Evolutionary conservation across 2,329 filamentous ascomycete species (phyloP).

Genomic region (Pleomassaria siparia): DNA sequence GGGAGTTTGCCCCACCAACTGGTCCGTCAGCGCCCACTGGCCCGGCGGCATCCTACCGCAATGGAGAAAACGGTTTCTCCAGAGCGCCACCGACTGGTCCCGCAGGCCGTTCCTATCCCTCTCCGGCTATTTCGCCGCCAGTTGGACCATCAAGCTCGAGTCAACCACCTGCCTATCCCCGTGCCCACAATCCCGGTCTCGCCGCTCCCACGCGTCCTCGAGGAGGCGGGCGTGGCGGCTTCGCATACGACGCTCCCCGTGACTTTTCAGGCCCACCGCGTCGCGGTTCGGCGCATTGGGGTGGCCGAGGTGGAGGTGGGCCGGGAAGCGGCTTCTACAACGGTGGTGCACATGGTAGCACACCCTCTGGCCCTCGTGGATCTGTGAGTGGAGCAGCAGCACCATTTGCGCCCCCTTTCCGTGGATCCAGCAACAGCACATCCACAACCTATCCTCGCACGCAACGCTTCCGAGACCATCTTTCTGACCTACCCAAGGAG

Average conservation of each 20-base stretch:
- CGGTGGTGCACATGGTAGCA: constrained; percentile 27
- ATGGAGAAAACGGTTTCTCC: constrained; percentile 37
- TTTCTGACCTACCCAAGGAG: constrained; percentile 48
- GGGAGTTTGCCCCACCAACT: constrained; percentile 41
- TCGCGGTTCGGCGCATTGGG: constrained; percentile 38
- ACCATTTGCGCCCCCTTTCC: constrained; percentile 40
- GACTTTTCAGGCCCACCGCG: constrained; percentile 38
- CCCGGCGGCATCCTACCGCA: constrained; percentile 39
- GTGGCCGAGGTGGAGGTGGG: constrained; percentile 33
- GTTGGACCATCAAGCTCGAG: constrained; percentile 38
- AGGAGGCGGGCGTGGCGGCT: constrained; percentile 45
- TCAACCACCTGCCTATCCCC: constrained; percentile 35
- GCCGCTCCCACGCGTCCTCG: constrained; percentile 44
- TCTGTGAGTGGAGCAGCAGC: constrained; percentile 24
- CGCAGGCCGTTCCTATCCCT: constrained; percentile 37
- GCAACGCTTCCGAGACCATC: constrained; percentile 48
- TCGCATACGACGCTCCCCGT: constrained; percentile 40
- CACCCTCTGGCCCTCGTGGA: constrained; percentile 40
- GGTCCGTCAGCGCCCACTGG: constrained; percentile 41
- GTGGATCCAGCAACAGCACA: constrained; percentile 46
- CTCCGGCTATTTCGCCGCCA: constrained; percentile 44
- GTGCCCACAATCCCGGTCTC: constrained; percentile 39
- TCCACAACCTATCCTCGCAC: constrained; percentile 51
- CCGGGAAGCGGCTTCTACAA: constrained; percentile 34
- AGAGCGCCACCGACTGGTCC: constrained; percentile 45